Conservation (phyloP, 768 basidiomycete species). For the Inosperma sp. region DNA sequence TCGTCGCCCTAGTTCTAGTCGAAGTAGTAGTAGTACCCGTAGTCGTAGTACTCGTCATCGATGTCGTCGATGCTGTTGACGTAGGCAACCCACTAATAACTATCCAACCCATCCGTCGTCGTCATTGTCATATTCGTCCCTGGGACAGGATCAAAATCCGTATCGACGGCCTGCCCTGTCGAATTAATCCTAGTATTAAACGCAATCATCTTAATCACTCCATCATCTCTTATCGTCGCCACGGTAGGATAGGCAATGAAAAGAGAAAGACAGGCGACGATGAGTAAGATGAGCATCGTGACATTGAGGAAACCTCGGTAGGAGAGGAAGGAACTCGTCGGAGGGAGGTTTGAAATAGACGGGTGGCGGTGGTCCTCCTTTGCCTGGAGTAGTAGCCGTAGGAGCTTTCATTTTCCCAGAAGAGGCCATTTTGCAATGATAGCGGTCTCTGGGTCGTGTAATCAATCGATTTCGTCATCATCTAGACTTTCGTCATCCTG, state of each 20-base stretch:
- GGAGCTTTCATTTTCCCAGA: too few relatives aligned
- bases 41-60: too few relatives aligned
- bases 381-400: too few relatives aligned
- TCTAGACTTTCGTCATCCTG: constrained; percentile 47
- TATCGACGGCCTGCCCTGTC: constrained; percentile 49
- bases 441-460: neutral
- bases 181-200: constrained; percentile 53
- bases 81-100: too few relatives aligned
- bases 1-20: too few relatives aligned
- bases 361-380: neutral
- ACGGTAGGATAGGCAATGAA: constrained; percentile 79
- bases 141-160: constrained; percentile 13
- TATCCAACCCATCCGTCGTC: too few relatives aligned
- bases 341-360: neutral
- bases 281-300: constrained; percentile 54
- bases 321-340: constrained; percentile 9
- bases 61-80: too few relatives aligned
- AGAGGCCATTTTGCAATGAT: neutral
- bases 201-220: constrained; percentile 40
- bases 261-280: constrained; percentile 53
- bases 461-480: neutral
- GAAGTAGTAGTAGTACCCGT: too few relatives aligned
- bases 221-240: constrained; percentile 36
- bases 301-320: constrained; percentile 48
- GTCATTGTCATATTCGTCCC: neutral